Evolutionary conservation across 768 basidiomycete genomes (phyloP), one percentile per base, ranked within the genome.

Genomic region (Mycena filopes): DNA sequence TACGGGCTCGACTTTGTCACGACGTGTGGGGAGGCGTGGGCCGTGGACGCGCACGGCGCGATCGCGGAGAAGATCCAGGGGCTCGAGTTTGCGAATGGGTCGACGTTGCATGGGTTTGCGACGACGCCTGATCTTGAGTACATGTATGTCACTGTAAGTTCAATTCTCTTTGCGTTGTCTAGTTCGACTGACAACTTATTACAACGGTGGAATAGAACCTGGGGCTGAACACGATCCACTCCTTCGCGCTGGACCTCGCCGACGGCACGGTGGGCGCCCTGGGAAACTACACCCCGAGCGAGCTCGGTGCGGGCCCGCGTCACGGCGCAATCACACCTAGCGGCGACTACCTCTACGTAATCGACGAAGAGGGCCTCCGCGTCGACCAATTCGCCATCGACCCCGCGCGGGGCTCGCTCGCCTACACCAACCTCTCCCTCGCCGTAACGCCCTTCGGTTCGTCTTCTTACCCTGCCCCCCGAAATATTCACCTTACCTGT

Each of bases 281-380:
- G 20, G 56, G 51, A 9, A 15, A 47, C 47, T 68, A 46, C 42
- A n/a, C 50, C 11, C 62, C 62, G 4, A 66, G 65, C 25, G 59
- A 60, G 36, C 42, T 54, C 25, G 71, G 63, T 5, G 69, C 71
- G 9, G 71, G 71, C 4, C 71, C 71, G 6, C 68, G 69, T 3
- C 71, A 72, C 47, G 45, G 56, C 9, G 69, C 65, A 1, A 68
- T 72, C 43, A 59, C 66, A 6, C 12, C 59, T 0, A 65, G 36
- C 12, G 68, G 63, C 25, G 55, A 28, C 7, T 72, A 61, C 46
- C 31, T 72, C 16, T 72, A 70, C 60, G 46, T 72, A 29, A 70
- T 70, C 23, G 67, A 72, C 54, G 69, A 70, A 38, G 71, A 70
- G 40, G 71, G 71, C n/a, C 67, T 72, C 9, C 66, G 71, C 42